phyloP scores from a whole-genome alignment of 768 basidiomycete genomes.

The Nidularia sp. region DNA sequence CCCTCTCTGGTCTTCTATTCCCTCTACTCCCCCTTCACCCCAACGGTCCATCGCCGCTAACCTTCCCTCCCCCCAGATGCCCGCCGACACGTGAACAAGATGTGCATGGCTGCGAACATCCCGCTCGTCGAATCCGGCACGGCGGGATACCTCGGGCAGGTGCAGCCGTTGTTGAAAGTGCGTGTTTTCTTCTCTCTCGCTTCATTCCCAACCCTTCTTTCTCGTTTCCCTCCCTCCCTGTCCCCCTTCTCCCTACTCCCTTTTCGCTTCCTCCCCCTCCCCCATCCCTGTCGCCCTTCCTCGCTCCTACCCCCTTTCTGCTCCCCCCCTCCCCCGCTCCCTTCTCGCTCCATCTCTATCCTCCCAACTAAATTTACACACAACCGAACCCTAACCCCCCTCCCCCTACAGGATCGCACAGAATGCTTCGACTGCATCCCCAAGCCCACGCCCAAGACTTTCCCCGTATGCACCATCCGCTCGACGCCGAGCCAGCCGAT shows the following conservation, averaged over 20 bases:
- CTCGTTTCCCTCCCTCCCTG: neutral
- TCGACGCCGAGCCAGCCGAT: conserved; percentile 96
- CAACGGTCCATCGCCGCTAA: neutral
- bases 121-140: conserved; percentile 96
- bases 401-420: conserved; percentile 59
- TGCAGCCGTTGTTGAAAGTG: conserved; percentile 89
- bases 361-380: neutral
- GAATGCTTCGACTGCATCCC: conserved; percentile 98
- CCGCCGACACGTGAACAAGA: conserved; percentile 91
- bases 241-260: neutral
- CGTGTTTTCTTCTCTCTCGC: neutral
- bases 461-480: conserved; percentile 96
- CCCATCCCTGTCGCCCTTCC: no score
- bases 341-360: neutral
- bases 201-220: neutral
- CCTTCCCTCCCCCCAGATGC: conserved; percentile 54
- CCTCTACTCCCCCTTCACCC: neutral
- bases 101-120: conserved; percentile 91
- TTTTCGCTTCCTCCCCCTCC: no score
- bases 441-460: conserved; percentile 90
- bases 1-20: no score
- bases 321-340: no score
- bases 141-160: conserved; percentile 95
- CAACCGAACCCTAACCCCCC: neutral
- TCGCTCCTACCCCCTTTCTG: no score